Evolutionary conservation across 768 basidiomycete genomes (phyloP).

Genomic region (Hygrocybe punicea): DNA sequence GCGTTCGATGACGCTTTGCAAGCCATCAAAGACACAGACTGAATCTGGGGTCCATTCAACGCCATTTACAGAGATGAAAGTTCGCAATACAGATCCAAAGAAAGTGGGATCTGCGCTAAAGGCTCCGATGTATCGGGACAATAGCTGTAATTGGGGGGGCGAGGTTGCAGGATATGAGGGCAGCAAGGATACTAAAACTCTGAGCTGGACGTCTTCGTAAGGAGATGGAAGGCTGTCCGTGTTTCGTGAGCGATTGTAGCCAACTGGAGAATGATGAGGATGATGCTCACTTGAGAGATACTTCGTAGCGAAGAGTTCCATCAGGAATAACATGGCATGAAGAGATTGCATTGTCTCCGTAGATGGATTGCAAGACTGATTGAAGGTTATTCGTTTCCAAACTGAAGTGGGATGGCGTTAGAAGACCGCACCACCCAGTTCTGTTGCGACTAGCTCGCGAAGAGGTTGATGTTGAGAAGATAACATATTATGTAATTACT

Average conservation of each 20-base stretch:
- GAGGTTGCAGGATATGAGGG: conserved; percentile 60
- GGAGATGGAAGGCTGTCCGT: conserved; percentile 50
- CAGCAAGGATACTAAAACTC: conserved; percentile 57
- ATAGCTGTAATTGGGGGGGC: conserved; percentile 79
- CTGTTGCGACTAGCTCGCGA: conserved; percentile 44
- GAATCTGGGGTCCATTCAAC: conserved; percentile 72
- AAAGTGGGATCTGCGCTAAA: conserved; percentile 70
- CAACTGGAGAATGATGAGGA: conserved; percentile 8
- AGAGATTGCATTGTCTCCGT: conserved; percentile 64
- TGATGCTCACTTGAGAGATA: conserved; percentile 55
- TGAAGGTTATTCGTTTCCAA: conserved; percentile 5
- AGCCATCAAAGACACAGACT: conserved; percentile 84
- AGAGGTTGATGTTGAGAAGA: conserved; percentile 34
- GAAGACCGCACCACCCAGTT: conserved; percentile 41
- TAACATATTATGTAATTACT: conserved; percentile 17
- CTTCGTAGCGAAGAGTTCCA: conserved; percentile 66
- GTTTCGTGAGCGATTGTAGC: conserved; percentile 16
- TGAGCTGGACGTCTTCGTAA: conserved; percentile 50
- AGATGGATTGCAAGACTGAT: conserved; percentile 77
- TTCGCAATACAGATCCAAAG: conserved; percentile 75
- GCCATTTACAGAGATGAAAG: conserved; percentile 72
- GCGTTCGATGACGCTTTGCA: conserved; percentile 69
- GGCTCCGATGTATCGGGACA: conserved; percentile 79
- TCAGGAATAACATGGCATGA: conserved; percentile 49
- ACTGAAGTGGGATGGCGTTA: conserved; percentile 1